Conservation (phyloP, 352 stramenopile genomes). For the Phytophthora pisi region DNA sequence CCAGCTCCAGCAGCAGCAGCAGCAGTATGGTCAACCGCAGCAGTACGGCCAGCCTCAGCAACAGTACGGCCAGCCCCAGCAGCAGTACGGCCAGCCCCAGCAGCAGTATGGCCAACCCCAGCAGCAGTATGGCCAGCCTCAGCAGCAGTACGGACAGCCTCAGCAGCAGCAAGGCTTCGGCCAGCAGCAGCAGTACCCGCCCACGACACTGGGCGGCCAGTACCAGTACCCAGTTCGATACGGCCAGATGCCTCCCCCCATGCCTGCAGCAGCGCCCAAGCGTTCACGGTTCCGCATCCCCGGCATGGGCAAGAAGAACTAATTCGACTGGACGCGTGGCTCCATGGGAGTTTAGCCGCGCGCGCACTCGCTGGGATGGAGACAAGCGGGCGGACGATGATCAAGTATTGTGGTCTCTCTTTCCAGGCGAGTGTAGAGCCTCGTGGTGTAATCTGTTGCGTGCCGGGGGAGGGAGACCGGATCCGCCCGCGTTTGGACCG, state of each 20-base stretch:
- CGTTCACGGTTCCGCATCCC: constrained; percentile 77
- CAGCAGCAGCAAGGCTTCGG: constrained; percentile 17
- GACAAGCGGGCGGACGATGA: constrained; percentile 15
- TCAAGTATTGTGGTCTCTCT: constrained; percentile 25
- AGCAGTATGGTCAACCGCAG: constrained; percentile 25
- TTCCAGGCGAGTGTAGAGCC: constrained; percentile 13
- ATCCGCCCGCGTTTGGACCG: constrained; percentile 17
- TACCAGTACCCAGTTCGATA: constrained; percentile 67
- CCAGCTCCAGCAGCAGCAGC: constrained; percentile 22
- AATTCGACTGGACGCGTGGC: constrained; percentile 39
- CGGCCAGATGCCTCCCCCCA: constrained; percentile 55
- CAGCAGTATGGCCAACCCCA: constrained; percentile 27
- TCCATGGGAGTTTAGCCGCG: constrained; percentile 14
- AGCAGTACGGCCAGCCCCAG: constrained; percentile 33
- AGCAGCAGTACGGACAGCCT: constrained; percentile 30
- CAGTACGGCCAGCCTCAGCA: constrained; percentile 33
- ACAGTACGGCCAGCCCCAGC: constrained; percentile 27
- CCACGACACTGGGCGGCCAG: constrained; percentile 42
- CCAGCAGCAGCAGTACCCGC: constrained; percentile 38
- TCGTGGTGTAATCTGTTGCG: constrained; percentile 38
- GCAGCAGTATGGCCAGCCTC: constrained; percentile 23
- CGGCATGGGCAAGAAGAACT: constrained; percentile 79
- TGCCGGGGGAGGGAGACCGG: constrained; percentile 11
- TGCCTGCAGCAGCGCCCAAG: constrained; percentile 58
- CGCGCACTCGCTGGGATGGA: constrained; percentile 21